Evolutionary conservation across 1,284 basidiomycete genomes (phyloP).

Genomic region (Rhodotorula sp.): DNA sequence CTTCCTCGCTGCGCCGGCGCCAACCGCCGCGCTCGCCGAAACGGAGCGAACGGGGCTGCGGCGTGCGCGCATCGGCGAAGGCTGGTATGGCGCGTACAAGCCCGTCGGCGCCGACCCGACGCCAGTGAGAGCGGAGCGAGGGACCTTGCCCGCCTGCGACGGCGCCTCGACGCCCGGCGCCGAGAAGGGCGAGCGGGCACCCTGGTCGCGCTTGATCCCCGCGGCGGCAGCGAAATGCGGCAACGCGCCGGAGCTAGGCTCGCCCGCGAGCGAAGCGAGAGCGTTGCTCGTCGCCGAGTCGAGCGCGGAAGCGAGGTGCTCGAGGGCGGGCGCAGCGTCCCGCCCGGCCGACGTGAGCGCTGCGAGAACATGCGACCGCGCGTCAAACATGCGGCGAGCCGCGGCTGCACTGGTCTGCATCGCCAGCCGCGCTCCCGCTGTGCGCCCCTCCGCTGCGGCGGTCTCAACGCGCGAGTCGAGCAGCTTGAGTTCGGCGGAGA

Average conservation of each 20-base stretch:
- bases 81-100: not conserved
- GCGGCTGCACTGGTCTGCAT: no score
- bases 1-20: not conserved
- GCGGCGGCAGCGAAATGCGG: not conserved
- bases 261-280: conserved; percentile 16
- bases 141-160: conserved; percentile 23
- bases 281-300: conserved; percentile 19
- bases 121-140: conserved; percentile 13
- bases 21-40: no score
- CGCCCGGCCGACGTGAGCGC: no score
- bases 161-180: conserved; percentile 1
- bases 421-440: not conserved
- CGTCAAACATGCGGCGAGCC: no score
- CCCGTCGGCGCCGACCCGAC: conserved; percentile 31
- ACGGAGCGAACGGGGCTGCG: conserved; percentile 4
- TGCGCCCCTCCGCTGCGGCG: conserved; percentile 15
- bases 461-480: conserved; percentile 20
- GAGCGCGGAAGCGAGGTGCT: conserved; percentile 16
- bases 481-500: conserved; percentile 24
- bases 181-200: conserved; percentile 28
- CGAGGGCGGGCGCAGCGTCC: not conserved
- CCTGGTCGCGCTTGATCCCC: conserved; percentile 32
- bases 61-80: conserved; percentile 10
- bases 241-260: not conserved
- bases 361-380: no score